phyloP scores from a whole-genome alignment of 306 rosid genomes.

The Potentilla sterilis region DNA sequence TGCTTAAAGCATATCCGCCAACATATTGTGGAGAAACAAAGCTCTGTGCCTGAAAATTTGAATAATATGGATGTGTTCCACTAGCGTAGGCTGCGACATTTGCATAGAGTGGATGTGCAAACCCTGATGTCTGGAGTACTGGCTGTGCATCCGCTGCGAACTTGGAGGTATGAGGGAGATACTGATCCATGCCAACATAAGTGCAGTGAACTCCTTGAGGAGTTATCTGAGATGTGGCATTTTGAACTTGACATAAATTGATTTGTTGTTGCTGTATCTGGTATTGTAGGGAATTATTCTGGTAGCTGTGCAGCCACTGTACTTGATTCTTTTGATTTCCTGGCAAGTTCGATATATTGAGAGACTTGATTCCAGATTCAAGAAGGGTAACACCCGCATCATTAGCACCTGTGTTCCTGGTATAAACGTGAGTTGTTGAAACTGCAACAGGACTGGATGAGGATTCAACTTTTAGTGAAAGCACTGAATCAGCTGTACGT shows the following conservation, averaged over 20 bases:
- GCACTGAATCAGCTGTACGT: conserved; percentile 29
- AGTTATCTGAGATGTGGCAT: conserved; percentile 28
- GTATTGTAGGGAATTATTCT: conserved; percentile 40
- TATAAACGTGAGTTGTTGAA: conserved; percentile 39
- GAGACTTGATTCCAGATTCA: conserved; percentile 50
- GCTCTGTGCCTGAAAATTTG: conserved; percentile 38
- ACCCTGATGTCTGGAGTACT: conserved; percentile 56
- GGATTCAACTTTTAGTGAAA: conserved; percentile 33
- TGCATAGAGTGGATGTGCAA: conserved; percentile 58
- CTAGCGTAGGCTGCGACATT: conserved; percentile 48
- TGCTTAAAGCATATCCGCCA: conserved; percentile 44
- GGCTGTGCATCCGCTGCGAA: conserved; percentile 48
- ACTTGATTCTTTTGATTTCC: conserved; percentile 44
- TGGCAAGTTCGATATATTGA: conserved; percentile 39
- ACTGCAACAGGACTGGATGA: conserved; percentile 29
- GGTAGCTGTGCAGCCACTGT: conserved; percentile 39
- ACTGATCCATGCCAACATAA: conserved; percentile 40
- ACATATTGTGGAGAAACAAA: conserved; percentile 41
- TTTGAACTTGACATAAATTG: conserved; percentile 40
- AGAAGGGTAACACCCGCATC: conserved; percentile 33
- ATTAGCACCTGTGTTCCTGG: conserved; percentile 34
- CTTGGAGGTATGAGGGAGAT: conserved; percentile 39
- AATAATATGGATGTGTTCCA: conserved; percentile 49
- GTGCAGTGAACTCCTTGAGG: conserved; percentile 39
- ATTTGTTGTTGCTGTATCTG: conserved; percentile 38